Evolutionary conservation across 2,329 filamentous ascomycete species (phyloP), one percentile per base, ranked within the genome.

Genomic region (Penicillium hesseltinei): DNA sequence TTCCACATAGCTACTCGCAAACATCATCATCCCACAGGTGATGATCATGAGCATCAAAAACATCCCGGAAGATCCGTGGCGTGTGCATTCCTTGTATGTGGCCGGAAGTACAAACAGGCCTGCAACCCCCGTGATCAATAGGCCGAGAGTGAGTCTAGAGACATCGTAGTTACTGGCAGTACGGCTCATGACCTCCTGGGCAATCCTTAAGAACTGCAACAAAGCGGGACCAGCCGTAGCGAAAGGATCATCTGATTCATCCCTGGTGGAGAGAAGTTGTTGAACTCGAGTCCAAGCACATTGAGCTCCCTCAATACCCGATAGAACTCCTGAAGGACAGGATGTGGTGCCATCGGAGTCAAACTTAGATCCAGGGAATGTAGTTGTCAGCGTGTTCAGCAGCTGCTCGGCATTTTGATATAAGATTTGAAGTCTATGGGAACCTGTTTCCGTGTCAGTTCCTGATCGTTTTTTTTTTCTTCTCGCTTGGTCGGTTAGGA

Each of bases 1-100:
- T 74, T 99, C 94, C 2, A 99, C 91, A 72, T 94, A 99, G 69
- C 92, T 97, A 71, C 91, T 96, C 10, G 92, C 93, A 75, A 97
- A 97, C 92, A 97, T 97, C 86, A 97, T 95, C 38, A 85, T 73
- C 1, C 88, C 86, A 69, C 97, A 96, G 0, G 83, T 73, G 0
- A 87, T 47, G 0, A 83, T 83, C 31, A 86, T 78, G 2, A 82
- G 61, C 4, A 77, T 62, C 50, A 89, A 77, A 4, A 76, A 75
- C 4, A 67, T 23, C 3, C 68, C 66, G 19, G 72, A 57, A 33
- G 64, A 57, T 63, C 19, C 71, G 62, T 55, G 72, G 48, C 54
- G 66, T 23, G 49, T 54, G 72, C 73, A 35, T 33, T 65, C 55
- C 66, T 64, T 38, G 75, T 69, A 49, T 58, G 66, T 66, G 39